Conservation (phyloP, 345 rosid species). For the Schrenkiella parvula region DNA sequence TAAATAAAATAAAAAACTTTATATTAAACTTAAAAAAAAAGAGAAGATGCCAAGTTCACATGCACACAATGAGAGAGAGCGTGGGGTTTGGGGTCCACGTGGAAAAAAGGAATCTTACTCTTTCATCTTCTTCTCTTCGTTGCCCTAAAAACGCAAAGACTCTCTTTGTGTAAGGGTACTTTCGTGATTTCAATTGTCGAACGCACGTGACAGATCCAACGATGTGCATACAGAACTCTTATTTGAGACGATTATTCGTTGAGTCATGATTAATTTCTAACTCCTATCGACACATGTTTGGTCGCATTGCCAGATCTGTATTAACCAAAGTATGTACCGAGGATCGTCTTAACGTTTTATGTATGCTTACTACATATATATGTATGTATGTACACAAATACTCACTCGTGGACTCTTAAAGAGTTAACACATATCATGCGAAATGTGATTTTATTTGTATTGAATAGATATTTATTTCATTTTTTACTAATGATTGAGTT, state of each 20-base stretch:
- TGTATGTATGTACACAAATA: neutral
- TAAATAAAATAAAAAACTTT: conserved; percentile 3
- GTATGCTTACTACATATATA: neutral
- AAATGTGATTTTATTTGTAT: neutral
- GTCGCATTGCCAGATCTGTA: conserved; percentile 23
- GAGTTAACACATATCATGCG: neutral
- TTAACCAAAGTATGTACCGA: neutral
- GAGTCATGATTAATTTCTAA: conserved; percentile 3
- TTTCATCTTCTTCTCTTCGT: conserved; percentile 25
- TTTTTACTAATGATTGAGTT: neutral
- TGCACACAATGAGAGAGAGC: conserved; percentile 37
- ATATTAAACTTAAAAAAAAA: neutral
- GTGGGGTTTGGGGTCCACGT: conserved; percentile 37
- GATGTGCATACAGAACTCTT: neutral
- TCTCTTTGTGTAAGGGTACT: neutral
- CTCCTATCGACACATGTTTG: conserved; percentile 34
- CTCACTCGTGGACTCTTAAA: neutral
- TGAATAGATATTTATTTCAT: neutral
- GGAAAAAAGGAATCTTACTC: conserved; percentile 29
- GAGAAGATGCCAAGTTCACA: conserved; percentile 38
- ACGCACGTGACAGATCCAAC: conserved; percentile 31
- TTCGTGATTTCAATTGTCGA: neutral
- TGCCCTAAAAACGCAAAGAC: conserved; percentile 31
- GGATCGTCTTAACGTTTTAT: conserved; percentile 4
- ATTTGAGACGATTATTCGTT: conserved; percentile 3